phyloP scores from a whole-genome alignment of 164 flowering plant genomes.

The Macadamia integrifolia region DNA sequence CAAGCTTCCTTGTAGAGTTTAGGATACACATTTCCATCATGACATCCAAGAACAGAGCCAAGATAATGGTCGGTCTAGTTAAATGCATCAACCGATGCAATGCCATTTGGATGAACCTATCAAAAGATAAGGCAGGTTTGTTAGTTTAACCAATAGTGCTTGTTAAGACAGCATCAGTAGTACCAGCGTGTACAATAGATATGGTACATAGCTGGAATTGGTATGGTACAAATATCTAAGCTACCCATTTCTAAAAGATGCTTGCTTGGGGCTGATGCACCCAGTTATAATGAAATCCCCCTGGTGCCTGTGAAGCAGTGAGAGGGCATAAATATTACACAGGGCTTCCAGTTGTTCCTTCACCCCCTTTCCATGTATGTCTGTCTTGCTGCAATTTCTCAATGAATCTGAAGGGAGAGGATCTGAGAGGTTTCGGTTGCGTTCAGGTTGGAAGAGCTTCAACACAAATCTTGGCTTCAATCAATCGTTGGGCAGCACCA shows the following conservation, averaged over 20 bases:
- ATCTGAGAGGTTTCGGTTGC: too few species aligned
- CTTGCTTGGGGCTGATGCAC: too few species aligned
- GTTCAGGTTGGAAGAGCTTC: too few species aligned
- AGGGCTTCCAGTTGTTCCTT: constrained; percentile 55
- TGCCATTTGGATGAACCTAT: constrained; percentile 90
- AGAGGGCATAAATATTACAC: constrained; percentile 64
- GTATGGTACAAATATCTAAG: too few species aligned
- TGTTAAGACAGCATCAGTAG: not conserved
- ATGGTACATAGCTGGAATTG: too few species aligned
- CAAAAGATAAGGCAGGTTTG: not conserved
- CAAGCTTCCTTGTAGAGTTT: constrained; percentile 83
- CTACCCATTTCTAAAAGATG: too few species aligned
- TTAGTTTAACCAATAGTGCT: not conserved
- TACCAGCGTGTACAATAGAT: too few species aligned
- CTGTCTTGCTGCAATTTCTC: constrained; percentile 66
- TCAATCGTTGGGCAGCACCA: too few species aligned
- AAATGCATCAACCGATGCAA: constrained; percentile 89
- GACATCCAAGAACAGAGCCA: constrained; percentile 79
- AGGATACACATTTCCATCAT: constrained; percentile 95
- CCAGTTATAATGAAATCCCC: constrained; percentile 85
- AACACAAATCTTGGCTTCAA: too few species aligned
- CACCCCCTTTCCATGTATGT: constrained; percentile 83
- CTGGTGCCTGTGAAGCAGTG: constrained; percentile 59
- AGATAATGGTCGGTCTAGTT: constrained; percentile 95
- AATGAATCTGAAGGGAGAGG: constrained; percentile 50